A percentile compares a stretch with the other conserved stretches of the same genome.
phyloP scores from a whole-genome alignment of 495 filamentous ascomycete species.

The Neohortaea acidophila region DNA sequence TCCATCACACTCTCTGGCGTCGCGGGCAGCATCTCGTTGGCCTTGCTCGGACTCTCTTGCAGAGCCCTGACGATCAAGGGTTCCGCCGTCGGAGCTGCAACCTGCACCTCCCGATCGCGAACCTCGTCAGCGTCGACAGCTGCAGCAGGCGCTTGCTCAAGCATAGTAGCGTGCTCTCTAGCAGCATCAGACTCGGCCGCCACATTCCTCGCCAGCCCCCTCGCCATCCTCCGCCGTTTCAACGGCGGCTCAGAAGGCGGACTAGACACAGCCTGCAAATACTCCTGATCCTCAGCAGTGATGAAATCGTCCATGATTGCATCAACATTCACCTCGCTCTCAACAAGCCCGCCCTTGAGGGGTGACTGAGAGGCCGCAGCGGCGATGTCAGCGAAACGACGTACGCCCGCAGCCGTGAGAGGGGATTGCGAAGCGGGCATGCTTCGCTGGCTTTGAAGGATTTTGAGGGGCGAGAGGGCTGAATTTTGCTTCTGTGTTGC shows the following conservation, averaged over 20 bases:
- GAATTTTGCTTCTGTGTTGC: conserved; percentile 6
- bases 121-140: too few relatives aligned
- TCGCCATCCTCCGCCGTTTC: conserved; percentile 10
- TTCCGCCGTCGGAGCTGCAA: too few relatives aligned
- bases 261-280: conserved; percentile 11
- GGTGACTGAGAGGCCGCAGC: conserved; percentile 19
- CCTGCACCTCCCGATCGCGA: too few relatives aligned
- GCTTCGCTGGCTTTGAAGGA: conserved; percentile 10
- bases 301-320: conserved; percentile 18
- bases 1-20: conserved; percentile 16
- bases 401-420: conserved; percentile 11
- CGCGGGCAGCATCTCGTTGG: conserved; percentile 6
- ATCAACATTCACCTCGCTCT: conserved; percentile 16
- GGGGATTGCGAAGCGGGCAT: conserved; percentile 7
- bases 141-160: too few relatives aligned
- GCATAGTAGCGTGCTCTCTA: too few relatives aligned
- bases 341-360: conserved; percentile 10
- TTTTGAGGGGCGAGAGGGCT: conserved; percentile 10
- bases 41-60: conserved; percentile 10
- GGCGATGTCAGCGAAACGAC: conserved; percentile 24
- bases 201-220: background rate
- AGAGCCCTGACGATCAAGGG: too few relatives aligned
- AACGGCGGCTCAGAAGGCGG: conserved; percentile 1
- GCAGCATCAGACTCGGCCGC: too few relatives aligned
- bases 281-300: conserved; percentile 18